These are phyloP conservation scores for Cyberlindnera misumaiensis DNA, from an alignment of 805 yeast genomes.

Conservation along the genomic window DNA sequence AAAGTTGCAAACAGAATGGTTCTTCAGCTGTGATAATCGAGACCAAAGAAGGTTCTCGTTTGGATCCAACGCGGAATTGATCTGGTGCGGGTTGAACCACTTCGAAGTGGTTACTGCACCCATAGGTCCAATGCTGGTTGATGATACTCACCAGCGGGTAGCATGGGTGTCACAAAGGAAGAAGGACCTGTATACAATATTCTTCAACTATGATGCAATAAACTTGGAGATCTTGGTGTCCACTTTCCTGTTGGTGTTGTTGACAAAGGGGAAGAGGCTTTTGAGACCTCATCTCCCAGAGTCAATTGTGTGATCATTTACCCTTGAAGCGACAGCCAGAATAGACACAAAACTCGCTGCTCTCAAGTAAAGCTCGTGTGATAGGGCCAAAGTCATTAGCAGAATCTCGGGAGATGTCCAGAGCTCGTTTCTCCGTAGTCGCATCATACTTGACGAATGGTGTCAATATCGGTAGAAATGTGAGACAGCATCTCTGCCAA, in stretches of 20 bases:
- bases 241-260: slow-evolving; percentile 15
- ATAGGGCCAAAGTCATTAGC: slow-evolving; percentile 17
- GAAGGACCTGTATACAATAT: slow-evolving; percentile 8
- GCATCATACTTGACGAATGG: slow-evolving; percentile 16
- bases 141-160: slow-evolving; percentile 16
- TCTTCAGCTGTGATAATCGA: background rate
- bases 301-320: slow-evolving; percentile 3
- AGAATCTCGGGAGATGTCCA: slow-evolving; percentile 15
- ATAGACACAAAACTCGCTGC: slow-evolving; percentile 13
- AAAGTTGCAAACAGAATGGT: slow-evolving; percentile 5
- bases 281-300: background rate
- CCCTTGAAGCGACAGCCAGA: slow-evolving; percentile 17
- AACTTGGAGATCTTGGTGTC: slow-evolving; percentile 20
- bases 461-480: slow-evolving; percentile 17
- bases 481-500: slow-evolving; percentile 23
- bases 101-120: slow-evolving; percentile 16
- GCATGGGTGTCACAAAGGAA: slow-evolving; percentile 12
- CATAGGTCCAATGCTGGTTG: slow-evolving; percentile 1
- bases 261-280: slow-evolving; percentile 1
- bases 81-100: slow-evolving; percentile 20
- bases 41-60: slow-evolving; percentile 11
- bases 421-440: slow-evolving; percentile 16
- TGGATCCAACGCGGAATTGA: slow-evolving; percentile 12
- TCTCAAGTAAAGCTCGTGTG: slow-evolving; percentile 12
- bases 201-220: slow-evolving; percentile 18